Base-by-base conservation (phyloP, 1,284 basidiomycete species). In the Mycena citricolor region DNA sequence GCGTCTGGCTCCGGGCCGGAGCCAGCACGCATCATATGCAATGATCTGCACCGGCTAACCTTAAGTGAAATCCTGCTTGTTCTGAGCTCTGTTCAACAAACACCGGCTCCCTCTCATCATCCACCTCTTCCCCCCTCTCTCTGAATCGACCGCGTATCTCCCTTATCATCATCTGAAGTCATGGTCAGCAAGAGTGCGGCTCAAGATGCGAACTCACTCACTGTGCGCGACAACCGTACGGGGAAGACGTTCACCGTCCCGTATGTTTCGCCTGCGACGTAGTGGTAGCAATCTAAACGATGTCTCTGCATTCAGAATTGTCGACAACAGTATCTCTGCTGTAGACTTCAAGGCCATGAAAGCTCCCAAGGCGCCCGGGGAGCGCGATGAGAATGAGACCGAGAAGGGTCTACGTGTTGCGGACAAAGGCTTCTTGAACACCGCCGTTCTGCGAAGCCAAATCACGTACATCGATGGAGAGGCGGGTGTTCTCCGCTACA, bases 401-500 rank as follows among this genome's bases (percentile, higher is more conserved):
- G 76, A 82, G 64, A 85, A 81, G 47, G 90, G 90, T 0, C 64
- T 93, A 21, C 76, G 87, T 26, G 78, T 93, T 11, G 71, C 78
- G 26, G 89, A 93, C 69, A 81, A 79, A 65, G 88, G 87, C 2
- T 91, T 87, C 65, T 61, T 90, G 67, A 94, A 94, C 56, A 94
- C 91, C 2, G 89, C 91, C 25, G 88, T 91, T 44, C 79, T 94
- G 47, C 70, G 79, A 51, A 88, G 85, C 51, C 64, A 76, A 56
- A 93, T 94, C 59, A 93, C 90, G 1, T 93, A 84, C 57, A 94
- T 94, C 57, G 90, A 94, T 60, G 91, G 90, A 41, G 84, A 90
- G 19, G 82, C 81, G 16, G 89, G 88, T 4, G 32, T 49, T 8
- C 36, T 49, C 26, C 47, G 47, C 28, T 52, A 49, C 26, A 63